Percentiles rank a stretch among this genome's conserved stretches.
phyloP scores from a whole-genome alignment of 192 early-diverging fungal species.

The Coemansia sp. region DNA sequence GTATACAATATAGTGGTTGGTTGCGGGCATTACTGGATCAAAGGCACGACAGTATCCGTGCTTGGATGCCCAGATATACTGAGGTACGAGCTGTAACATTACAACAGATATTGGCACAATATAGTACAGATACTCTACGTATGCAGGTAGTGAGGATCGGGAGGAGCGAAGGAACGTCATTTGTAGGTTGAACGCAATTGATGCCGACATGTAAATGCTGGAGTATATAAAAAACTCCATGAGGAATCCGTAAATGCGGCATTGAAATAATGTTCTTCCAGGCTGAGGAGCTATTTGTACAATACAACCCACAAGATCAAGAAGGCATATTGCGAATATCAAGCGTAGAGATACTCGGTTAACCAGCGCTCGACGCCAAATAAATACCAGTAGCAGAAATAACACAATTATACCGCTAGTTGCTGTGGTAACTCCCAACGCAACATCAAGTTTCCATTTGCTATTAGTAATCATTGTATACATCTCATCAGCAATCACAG shows the following conservation, averaged over 20 bases:
- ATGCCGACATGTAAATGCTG: conserved; percentile 34
- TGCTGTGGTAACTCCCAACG: conserved; percentile 1
- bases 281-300: neutral
- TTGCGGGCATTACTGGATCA: conserved; percentile 11
- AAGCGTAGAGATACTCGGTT: conserved; percentile 35
- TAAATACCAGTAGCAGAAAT: conserved; percentile 17
- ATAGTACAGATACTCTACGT: conserved; percentile 39
- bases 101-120: conserved; percentile 16
- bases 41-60: conserved; percentile 19
- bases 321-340: conserved; percentile 24
- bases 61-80: conserved; percentile 14
- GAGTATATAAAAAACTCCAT: conserved; percentile 14
- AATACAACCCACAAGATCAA: conserved; percentile 28
- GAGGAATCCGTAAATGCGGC: conserved; percentile 13
- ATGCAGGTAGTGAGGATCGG: conserved; percentile 15
- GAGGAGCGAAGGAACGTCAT: conserved; percentile 29
- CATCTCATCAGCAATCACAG: neutral
- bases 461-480: neutral
- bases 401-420: conserved; percentile 19
- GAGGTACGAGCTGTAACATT: conserved; percentile 13
- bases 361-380: conserved; percentile 33
- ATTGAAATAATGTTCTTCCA: neutral
- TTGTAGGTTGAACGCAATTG: conserved; percentile 42
- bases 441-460: conserved; percentile 1
- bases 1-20: conserved; percentile 17